phyloP scores from a whole-genome alignment of 2,329 filamentous ascomycete genomes.

The Penicillium sp. region DNA sequence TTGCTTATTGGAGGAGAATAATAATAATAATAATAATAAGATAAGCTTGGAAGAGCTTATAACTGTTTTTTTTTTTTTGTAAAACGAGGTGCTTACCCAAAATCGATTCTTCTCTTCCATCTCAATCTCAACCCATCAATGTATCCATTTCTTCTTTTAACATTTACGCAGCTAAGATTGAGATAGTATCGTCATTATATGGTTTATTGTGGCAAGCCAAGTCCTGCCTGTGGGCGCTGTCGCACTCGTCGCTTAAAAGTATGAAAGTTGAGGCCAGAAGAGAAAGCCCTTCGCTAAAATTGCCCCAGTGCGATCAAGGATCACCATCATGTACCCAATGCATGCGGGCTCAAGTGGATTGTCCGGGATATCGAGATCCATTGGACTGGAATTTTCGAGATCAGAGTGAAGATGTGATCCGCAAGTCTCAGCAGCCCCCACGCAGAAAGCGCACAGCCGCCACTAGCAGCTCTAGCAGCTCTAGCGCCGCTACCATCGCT shows the following conservation, averaged over 20 bases:
- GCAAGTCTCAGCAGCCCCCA: background rate
- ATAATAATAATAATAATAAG: too few species aligned
- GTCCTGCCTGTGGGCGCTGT: conserved; percentile 14
- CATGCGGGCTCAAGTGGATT: conserved; percentile 8
- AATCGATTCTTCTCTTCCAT: background rate
- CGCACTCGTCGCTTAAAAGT: conserved; percentile 14
- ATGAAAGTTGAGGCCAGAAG: background rate
- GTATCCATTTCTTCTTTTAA: background rate
- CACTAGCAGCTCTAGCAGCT: background rate
- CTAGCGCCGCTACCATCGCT: background rate
- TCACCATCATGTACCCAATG: conserved; percentile 12
- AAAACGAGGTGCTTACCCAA: background rate
- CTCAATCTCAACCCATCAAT: background rate
- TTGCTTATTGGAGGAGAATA: background rate
- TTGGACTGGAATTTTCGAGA: conserved; percentile 1
- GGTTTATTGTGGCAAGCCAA: conserved; percentile 19
- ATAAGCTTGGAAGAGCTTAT: too few species aligned
- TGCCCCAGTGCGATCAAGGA: conserved; percentile 12
- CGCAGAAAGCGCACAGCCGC: background rate
- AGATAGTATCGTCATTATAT: background rate
- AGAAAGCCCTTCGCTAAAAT: background rate
- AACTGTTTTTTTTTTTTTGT: too few species aligned
- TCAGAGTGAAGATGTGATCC: conserved; percentile 10
- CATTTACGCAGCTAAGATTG: background rate
- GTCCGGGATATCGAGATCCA: conserved; percentile 15